Base-by-base conservation (phyloP, 768 basidiomycete species). In the Strobilomyces echinocephalus region DNA sequence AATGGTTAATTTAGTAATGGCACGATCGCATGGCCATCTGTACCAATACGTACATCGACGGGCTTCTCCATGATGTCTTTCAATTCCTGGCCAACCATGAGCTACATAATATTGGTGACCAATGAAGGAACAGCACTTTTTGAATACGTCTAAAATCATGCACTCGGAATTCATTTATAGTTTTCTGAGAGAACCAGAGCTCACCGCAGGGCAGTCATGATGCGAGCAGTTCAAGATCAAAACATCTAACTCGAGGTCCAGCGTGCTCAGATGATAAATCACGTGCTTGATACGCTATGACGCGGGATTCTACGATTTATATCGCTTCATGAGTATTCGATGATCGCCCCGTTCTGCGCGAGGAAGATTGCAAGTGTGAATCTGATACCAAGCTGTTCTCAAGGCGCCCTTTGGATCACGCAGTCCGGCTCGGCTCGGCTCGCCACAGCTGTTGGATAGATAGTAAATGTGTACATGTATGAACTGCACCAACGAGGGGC, bases 81-180 rank as follows among this genome's bases (percentile, higher is more conserved):
- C 39, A 91, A 68, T 76, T 92, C 90, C 90, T 92, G 43, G 26
- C 42, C 49, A 40, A 50, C 33, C 50, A 45, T 56, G 34, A 61
- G 57, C 48, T 26, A 41, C 46, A 53, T 46, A 24, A 56, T 43
- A 24, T 21, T 20, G 24, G 46, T 49, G 28, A 49, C 38, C 50
- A 43, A 46, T 7, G 26, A 49, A 54, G 35, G 28, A 21, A 57
- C 28, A 3, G n/a, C 61, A 88, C 88, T 76, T 84, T 87, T 62
- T 87, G 85, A 26, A 91, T 85, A 46, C 88, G 87, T 55, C 88
- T 89, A 33, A 56, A 54, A 47, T 36, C 46, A 36, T 46, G 61
- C 52, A 74, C 59, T 40, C 5, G 6, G 35, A 21, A 49, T 44
- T 50, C 10, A 52, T 46, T n/a, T 8, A 9, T 35, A 14, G 2